Percentiles rank a stretch among this genome's conserved stretches.
phyloP scores from a whole-genome alignment of 345 rosid species.

The Syzygium jambos region DNA sequence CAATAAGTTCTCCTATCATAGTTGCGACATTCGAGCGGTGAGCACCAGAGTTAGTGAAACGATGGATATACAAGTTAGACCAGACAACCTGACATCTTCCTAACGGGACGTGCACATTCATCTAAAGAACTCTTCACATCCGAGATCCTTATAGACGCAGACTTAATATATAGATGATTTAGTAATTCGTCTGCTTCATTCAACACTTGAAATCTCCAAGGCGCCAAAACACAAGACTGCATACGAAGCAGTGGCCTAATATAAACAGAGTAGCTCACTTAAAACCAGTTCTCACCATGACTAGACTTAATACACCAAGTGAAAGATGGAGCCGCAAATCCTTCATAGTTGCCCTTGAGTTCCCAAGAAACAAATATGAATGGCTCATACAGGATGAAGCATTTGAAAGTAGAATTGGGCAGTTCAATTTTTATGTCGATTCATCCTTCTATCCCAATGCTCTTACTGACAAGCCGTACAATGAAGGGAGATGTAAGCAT shows the following conservation, averaged over 20 bases:
- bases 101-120: background rate
- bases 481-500: background rate
- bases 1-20: background rate
- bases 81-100: background rate
- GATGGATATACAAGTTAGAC: background rate
- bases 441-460: background rate
- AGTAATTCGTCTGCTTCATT: background rate
- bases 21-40: background rate
- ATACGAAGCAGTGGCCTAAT: background rate
- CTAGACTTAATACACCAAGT: background rate
- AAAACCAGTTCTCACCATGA: background rate
- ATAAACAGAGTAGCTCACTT: background rate
- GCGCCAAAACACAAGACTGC: background rate
- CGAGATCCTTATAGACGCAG: fast-evolving
- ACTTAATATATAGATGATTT: background rate
- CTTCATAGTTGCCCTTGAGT: background rate
- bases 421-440: background rate
- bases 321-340: background rate
- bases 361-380: background rate
- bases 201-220: background rate
- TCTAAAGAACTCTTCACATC: background rate
- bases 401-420: background rate
- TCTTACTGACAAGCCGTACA: background rate
- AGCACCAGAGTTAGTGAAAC: background rate
- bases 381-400: background rate